Evolutionary conservation across 2,329 filamentous ascomycete species (phyloP).

Genomic region (Lecanicillium sp.): DNA sequence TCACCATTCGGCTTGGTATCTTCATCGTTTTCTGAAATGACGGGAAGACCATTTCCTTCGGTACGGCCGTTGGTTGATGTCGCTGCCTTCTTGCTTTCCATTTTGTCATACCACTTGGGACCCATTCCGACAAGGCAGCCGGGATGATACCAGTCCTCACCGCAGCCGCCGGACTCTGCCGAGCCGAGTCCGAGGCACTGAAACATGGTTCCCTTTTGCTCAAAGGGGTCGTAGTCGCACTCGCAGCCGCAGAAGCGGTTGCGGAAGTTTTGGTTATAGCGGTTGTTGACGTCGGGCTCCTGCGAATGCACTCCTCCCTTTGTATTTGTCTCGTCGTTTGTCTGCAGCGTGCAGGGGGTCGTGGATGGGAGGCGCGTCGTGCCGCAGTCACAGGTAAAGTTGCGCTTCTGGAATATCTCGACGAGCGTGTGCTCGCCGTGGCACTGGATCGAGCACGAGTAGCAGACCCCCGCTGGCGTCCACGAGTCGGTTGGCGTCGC

Average conservation of each 20-base stretch:
- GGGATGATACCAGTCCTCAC: slow-evolving; percentile 97
- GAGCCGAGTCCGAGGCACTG: slow-evolving; percentile 85
- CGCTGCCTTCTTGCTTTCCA: slow-evolving; percentile 21
- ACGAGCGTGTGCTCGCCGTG: slow-evolving; percentile 93
- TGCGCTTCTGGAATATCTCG: slow-evolving; percentile 90
- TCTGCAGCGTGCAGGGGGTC: slow-evolving; percentile 68
- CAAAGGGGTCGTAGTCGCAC: slow-evolving; percentile 78
- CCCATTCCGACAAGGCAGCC: slow-evolving; percentile 81
- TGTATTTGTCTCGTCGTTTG: slow-evolving; percentile 63
- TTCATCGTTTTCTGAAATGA: slow-evolving; percentile 44
- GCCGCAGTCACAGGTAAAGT: slow-evolving; percentile 95
- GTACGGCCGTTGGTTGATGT: slow-evolving; percentile 3
- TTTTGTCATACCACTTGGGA: slow-evolving; percentile 60
- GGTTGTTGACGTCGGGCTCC: slow-evolving; percentile 63
- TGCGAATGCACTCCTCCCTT: slow-evolving; percentile 75
- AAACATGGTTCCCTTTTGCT: slow-evolving; percentile 96
- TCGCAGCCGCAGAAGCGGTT: slow-evolving; percentile 89
- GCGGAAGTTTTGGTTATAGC: slow-evolving; percentile 92
- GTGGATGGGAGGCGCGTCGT: slow-evolving; percentile 68
- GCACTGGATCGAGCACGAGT: slow-evolving; percentile 92
- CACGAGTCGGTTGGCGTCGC: slow-evolving; percentile 43
- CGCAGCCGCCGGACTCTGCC: slow-evolving; percentile 76
- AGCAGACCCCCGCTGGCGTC: slow-evolving; percentile 75
- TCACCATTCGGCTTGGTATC: slow-evolving; percentile 11
- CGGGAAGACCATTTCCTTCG: slow-evolving; percentile 26